Conservation (phyloP, 306 rosid species). For the Rosa multiflora region DNA sequence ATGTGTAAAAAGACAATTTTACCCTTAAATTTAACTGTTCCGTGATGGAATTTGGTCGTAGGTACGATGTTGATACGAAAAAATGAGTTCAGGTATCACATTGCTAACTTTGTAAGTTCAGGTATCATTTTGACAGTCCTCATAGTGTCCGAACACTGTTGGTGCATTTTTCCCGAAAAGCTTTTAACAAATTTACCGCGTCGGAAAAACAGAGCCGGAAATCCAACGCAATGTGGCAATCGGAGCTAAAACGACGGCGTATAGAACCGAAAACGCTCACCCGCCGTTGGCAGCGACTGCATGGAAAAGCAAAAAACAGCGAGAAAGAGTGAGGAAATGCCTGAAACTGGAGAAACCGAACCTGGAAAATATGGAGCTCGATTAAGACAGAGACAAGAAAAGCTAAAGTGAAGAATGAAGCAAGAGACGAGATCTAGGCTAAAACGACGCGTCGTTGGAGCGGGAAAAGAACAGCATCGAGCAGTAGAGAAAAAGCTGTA, state of each 20-base stretch:
- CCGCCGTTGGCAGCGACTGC: not conserved
- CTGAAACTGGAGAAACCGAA: too few relatives aligned
- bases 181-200: not conserved
- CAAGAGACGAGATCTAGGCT: not conserved
- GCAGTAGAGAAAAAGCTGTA: not conserved
- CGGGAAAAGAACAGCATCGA: not conserved
- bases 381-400: too few relatives aligned
- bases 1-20: too few relatives aligned
- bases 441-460: not conserved
- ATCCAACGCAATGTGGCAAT: conserved; percentile 1
- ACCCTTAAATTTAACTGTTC: too few relatives aligned
- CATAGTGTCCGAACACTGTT: too few relatives aligned
- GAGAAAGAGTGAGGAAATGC: not conserved
- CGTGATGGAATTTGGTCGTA: too few relatives aligned
- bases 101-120: too few relatives aligned
- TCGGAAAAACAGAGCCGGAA: not conserved
- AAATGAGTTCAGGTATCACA: too few relatives aligned
- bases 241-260: conserved; percentile 4
- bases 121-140: too few relatives aligned
- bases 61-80: too few relatives aligned
- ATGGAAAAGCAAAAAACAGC: not conserved
- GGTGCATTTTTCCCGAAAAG: too few relatives aligned
- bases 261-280: not conserved
- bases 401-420: not conserved
- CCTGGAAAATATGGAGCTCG: not conserved